These are phyloP conservation scores for Arctium minus DNA, from an alignment of 129 eudicot species.

Conservation along the genomic window DNA sequence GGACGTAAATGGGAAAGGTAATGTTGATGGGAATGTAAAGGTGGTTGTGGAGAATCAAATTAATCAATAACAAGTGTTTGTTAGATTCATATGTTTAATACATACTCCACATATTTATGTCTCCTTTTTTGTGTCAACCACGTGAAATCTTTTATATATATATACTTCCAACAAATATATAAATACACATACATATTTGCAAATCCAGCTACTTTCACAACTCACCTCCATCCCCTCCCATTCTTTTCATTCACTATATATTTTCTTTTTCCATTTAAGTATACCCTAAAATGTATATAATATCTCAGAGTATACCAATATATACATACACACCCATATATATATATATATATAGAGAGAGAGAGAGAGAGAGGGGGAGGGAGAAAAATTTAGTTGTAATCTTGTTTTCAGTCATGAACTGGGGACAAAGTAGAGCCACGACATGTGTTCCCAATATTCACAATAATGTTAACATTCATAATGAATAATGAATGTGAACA, in stretches of 20 bases:
- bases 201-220: conserved; percentile 19
- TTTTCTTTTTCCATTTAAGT: background rate
- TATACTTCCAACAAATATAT: background rate
- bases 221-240: conserved; percentile 11
- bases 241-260: background rate
- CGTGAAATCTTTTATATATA: conserved; percentile 4
- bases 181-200: background rate
- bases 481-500: too few species aligned
- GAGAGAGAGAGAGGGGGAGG: too few species aligned
- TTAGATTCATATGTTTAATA: conserved; percentile 1
- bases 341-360: too few species aligned
- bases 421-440: too few species aligned
- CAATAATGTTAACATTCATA: too few species aligned
- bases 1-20: background rate
- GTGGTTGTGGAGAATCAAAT: background rate
- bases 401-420: too few species aligned
- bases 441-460: too few species aligned
- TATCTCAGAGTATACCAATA: too few species aligned
- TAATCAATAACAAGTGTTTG: background rate
- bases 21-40: background rate
- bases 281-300: background rate
- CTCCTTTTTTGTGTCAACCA: conserved; percentile 13
- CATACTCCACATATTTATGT: conserved; percentile 8
- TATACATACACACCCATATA: too few species aligned
- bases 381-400: too few species aligned